Percentiles rank a stretch among this genome's conserved stretches.
These are phyloP conservation scores for Diplodia sapinea DNA, from an alignment of 2,329 filamentous ascomycete genomes.

Conservation along the genomic window DNA sequence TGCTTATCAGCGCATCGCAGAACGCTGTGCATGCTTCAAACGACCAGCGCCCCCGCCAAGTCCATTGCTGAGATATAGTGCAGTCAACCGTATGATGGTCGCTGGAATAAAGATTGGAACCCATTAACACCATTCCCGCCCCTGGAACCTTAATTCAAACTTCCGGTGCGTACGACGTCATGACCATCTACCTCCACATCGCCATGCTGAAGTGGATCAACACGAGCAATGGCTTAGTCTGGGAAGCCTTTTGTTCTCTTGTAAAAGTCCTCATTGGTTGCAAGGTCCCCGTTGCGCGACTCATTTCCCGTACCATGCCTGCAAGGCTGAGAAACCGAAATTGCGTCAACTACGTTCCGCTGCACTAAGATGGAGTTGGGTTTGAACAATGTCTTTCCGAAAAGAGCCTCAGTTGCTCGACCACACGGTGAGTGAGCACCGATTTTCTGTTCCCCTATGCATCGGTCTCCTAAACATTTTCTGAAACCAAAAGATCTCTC, in stretches of 20 bases:
- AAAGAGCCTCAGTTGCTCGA: neutral
- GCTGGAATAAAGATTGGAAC: neutral
- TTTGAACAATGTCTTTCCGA: neutral
- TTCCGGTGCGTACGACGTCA: slow-evolving; percentile 2
- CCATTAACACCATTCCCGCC: neutral
- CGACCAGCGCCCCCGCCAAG: neutral
- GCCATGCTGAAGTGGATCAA: neutral
- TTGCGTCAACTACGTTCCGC: no score
- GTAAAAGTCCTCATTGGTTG: no score
- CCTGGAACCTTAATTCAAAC: slow-evolving; percentile 14
- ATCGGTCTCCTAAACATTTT: neutral
- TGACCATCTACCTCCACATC: neutral
- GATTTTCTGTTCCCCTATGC: neutral
- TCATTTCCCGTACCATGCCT: neutral
- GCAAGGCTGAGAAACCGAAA: neutral
- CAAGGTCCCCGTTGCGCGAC: neutral
- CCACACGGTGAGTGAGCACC: neutral
- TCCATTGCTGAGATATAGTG: neutral
- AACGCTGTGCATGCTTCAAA: neutral
- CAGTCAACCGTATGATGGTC: neutral
- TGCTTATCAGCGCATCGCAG: neutral
- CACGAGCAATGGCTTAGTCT: neutral
- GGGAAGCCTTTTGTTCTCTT: neutral
- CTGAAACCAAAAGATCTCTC: neutral
- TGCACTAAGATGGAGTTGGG: neutral